Conservation (phyloP, 176 grass and related monocot species). For the Rhynchospora breviuscula region DNA sequence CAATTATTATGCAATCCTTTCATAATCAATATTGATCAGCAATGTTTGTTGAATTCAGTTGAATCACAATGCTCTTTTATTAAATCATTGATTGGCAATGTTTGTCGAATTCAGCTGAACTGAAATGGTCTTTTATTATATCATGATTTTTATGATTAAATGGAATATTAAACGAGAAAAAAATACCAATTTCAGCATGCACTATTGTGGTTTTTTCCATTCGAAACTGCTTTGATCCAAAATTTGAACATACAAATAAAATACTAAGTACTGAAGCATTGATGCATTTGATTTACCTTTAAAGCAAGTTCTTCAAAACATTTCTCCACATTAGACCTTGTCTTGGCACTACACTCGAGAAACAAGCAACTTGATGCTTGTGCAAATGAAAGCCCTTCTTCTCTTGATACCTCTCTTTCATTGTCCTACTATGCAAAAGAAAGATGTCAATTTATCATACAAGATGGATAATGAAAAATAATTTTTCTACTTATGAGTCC, state of each 20-base stretch:
- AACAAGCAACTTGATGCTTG: slow-evolving; percentile 74
- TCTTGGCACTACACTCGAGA: slow-evolving; percentile 92
- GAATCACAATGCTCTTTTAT: neutral
- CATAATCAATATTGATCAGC: neutral
- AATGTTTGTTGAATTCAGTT: neutral
- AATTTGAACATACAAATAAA: neutral
- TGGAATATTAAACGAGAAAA: neutral
- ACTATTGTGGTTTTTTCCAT: neutral
- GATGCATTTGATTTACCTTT: slow-evolving; percentile 48
- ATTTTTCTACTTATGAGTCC: neutral
- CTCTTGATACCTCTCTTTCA: slow-evolving; percentile 77
- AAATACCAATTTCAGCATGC: neutral
- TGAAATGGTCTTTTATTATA: neutral
- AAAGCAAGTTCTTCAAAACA: slow-evolving; percentile 92
- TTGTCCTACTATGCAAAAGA: slow-evolving; percentile 45
- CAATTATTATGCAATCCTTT: neutral
- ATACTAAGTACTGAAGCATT: neutral
- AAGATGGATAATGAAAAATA: neutral
- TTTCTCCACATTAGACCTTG: slow-evolving; percentile 79
- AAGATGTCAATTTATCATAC: slow-evolving; percentile 1
- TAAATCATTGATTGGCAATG: neutral
- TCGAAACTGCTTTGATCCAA: neutral
- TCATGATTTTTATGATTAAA: neutral
- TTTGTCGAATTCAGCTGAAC: neutral
- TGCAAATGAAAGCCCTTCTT: slow-evolving; percentile 90